Base-by-base conservation (phyloP, 2,329 filamentous ascomycete genomes). In the Juglanconis juglandina region DNA sequence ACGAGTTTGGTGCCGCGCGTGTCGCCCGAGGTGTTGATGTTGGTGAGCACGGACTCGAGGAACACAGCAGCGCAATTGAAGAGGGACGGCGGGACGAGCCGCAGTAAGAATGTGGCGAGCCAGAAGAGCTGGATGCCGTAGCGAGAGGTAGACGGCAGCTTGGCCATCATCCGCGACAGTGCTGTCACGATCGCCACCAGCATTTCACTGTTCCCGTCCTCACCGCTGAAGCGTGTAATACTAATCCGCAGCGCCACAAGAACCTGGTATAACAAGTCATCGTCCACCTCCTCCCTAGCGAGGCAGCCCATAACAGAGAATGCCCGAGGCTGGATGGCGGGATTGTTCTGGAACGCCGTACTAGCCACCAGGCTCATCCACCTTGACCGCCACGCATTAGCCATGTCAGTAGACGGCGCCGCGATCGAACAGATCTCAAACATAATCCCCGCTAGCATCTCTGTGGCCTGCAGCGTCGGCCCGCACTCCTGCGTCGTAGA, bases 351-450 rank as follows among this genome's bases (percentile, higher is more conserved):
- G 69, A 90, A 90, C 0, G 87, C 87, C 9, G 87, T 90, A 68
- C 87, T 90, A 14, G 87, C 86, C 44, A 90, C 86, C 30, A 90
- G 75, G 66, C 86, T 88, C 87, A 90, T 89, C 87, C 87, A 90
- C 24, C 87, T 81, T 24, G 87, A 87, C 33, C 87, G 82, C 87
- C 87, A 90, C 14, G 84, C 81, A 67, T 90, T 90, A 30, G 86
- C 82, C 67, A 87, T 77, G 65, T 89, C 86, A 8, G 85, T 74
- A 0, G 86, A 86, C 10, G 86, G 84, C 11, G 87, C 87, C 3
- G 87, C 86, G 14, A 87, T 76, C 2, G 80, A 77, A 63, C 84
- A 89, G 13, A 87, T 79, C 61, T 90, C 87, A 54, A 87, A 86
- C 17, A 90, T 72, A 1, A 88, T 71, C 30, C 79, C 79, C 1